Evolutionary conservation across 169 alveolate species (phyloP), one percentile per base, ranked within the genome.

Genomic region (Cryptosporidium sp.): DNA sequence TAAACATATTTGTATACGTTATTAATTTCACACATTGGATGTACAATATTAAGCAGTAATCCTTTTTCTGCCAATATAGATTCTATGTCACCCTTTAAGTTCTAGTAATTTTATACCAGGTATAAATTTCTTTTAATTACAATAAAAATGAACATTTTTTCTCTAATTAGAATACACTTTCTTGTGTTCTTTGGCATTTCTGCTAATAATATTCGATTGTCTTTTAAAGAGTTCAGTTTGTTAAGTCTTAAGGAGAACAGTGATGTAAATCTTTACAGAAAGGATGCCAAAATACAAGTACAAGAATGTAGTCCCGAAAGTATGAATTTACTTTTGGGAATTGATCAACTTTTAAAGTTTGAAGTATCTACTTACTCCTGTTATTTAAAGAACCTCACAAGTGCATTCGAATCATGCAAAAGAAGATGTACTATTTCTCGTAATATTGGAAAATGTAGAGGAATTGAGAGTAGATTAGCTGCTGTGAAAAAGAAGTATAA

Each of bases 281-380:
- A 65, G 9, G 26, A 65, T 35, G 72, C 52, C 26, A 65, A 0
- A 31, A 65, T 65, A 31, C 0, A 26, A 7, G 72, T 65, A 10
- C 33, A 65, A 18, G 72, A 65, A 65, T 65, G 72, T 29, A 65
- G 72, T 31, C 10, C 4, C 3, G 72, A 65, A n/a, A 33, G 45
- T 37, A 14, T 65, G 6, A 65, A 65, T 29, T 10, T 65, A 2
- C 23, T 65, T 31, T 65, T 65, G 51, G 23, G 48, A 9, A 33
- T 21, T 0, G 72, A 65, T 23, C 72, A 65, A 31, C 0, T 0
- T 35, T 5, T 7, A 31, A 65, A 65, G 51, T 16, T 65, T 14
- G 10, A 21, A 65, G 23, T 33, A 12, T 0, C 53, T 16, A 6
- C 72, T 1, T 65, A 65, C 5, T 0, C 3, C 14, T 65, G 72